Evolutionary conservation across 768 basidiomycete genomes (phyloP).

Genomic region (Strobilomyces echinocephalus): DNA sequence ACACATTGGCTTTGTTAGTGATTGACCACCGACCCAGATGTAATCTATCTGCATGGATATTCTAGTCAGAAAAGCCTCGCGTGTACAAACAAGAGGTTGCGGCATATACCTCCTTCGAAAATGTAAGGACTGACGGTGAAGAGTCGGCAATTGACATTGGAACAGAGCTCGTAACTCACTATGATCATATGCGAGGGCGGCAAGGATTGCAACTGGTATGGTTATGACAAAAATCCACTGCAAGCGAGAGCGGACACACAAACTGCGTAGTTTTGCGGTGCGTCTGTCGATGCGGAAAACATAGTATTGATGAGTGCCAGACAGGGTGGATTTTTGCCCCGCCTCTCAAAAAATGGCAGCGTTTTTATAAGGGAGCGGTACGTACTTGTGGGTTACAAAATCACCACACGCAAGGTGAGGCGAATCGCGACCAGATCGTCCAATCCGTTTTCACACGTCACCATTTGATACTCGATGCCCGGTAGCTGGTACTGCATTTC

Average conservation of each 20-base stretch:
- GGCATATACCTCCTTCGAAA: background rate
- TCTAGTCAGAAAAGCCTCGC: background rate
- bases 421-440: too few species aligned
- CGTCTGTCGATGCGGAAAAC: background rate
- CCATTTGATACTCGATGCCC: too few species aligned
- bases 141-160: background rate
- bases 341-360: too few species aligned
- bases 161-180: background rate
- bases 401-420: too few species aligned
- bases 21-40: background rate
- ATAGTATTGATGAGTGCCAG: background rate
- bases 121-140: background rate
- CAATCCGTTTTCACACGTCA: too few species aligned
- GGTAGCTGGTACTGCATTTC: too few species aligned
- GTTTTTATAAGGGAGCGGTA: too few species aligned
- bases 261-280: background rate
- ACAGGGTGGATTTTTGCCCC: background rate
- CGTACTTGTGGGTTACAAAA: too few species aligned
- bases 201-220: background rate
- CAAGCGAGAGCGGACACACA: background rate
- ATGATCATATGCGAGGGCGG: background rate
- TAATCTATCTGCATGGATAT: background rate
- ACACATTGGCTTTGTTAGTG: background rate
- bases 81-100: background rate
- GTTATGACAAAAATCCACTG: background rate